Evolutionary conservation across 371 early-diverging fungal species (phyloP).

Genomic region (Blyttiomyces sp.): DNA sequence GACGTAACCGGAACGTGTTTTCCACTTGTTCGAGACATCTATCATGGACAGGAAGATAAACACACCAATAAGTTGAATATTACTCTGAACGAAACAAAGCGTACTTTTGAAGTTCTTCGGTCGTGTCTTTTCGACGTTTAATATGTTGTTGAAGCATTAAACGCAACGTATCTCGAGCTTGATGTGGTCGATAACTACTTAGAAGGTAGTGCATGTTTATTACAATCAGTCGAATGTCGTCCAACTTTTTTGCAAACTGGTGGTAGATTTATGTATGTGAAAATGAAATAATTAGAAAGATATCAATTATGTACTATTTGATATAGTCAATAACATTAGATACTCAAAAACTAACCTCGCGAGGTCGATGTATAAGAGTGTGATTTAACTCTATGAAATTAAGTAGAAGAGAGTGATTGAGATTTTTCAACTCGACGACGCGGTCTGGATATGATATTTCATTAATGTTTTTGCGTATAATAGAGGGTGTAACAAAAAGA

Average conservation of each 20-base stretch:
- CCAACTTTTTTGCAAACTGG: conserved; percentile 13
- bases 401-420: conserved; percentile 66
- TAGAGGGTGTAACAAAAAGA: not conserved
- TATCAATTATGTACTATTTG: not conserved
- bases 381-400: conserved; percentile 68
- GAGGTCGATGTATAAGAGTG: conserved; percentile 53
- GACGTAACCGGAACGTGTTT: too few species aligned
- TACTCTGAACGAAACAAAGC: conserved; percentile 2
- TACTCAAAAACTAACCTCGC: conserved; percentile 38
- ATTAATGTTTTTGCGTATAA: not conserved
- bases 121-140: conserved; percentile 49
- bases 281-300: not conserved
- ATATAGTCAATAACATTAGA: not conserved
- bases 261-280: too few species aligned
- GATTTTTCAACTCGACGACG: conserved; percentile 65
- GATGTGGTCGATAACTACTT: conserved; percentile 40
- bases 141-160: conserved; percentile 71
- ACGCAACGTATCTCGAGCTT: conserved; percentile 59
- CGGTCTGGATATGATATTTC: conserved; percentile 51
- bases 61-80: not conserved
- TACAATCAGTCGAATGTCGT: conserved; percentile 27
- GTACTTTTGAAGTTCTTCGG: conserved; percentile 53
- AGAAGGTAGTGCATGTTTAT: conserved; percentile 35
- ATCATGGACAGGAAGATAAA: too few species aligned
- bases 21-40: too few species aligned